Evolutionary conservation across 2,329 filamentous ascomycete species (phyloP).

Genomic region (Aspergillus fructus): DNA sequence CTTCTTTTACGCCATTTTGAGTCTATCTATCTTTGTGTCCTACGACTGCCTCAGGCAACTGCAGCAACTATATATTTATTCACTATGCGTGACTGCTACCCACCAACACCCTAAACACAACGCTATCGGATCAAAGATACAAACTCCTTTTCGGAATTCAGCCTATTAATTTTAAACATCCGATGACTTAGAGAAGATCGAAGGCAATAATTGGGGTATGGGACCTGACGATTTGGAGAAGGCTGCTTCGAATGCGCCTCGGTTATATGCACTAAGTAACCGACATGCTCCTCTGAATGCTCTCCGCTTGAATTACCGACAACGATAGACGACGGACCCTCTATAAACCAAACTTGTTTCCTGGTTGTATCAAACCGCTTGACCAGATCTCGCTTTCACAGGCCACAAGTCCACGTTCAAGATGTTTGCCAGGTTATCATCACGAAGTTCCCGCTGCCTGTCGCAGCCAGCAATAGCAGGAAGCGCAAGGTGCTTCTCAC

Average conservation of each 20-base stretch:
- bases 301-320: background rate
- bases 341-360: background rate
- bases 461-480: background rate
- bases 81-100: background rate
- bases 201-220: background rate
- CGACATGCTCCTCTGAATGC: background rate
- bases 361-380: background rate
- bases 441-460: background rate
- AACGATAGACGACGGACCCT: background rate
- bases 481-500: background rate
- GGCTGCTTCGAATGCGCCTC: background rate
- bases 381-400: background rate
- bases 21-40: background rate
- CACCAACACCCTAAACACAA: background rate
- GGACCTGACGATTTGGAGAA: background rate
- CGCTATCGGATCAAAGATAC: background rate
- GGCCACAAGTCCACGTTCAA: background rate
- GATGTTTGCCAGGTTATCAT: background rate
- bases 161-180: background rate
- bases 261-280: background rate
- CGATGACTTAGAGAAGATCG: no score
- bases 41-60: background rate
- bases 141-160: background rate
- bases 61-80: background rate
- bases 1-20: background rate